Percentiles rank a stretch among this genome's conserved stretches.
These are phyloP conservation scores for Ilyonectria robusta DNA, from an alignment of 2,329 filamentous ascomycete species.

Conservation along the genomic window DNA sequence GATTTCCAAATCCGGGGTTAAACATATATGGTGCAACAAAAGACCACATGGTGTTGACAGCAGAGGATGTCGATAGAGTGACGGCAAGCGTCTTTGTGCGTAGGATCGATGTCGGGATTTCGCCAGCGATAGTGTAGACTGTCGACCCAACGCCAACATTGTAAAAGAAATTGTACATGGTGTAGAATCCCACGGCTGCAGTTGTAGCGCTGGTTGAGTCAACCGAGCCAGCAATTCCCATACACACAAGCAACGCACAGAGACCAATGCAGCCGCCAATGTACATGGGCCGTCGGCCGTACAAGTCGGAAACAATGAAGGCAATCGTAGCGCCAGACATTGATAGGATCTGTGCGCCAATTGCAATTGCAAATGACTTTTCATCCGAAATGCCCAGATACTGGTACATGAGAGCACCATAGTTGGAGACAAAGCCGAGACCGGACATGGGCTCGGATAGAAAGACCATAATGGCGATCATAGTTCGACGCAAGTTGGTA, in stretches of 20 bases:
- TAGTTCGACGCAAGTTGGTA: constrained; percentile 58
- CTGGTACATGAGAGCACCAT: constrained; percentile 55
- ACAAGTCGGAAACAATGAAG: constrained; percentile 46
- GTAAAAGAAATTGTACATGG: constrained; percentile 58
- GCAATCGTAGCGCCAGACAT: constrained; percentile 49
- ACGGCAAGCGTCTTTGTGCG: constrained; percentile 61
- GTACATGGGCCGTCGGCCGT: constrained; percentile 49
- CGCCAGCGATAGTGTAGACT: constrained; percentile 59
- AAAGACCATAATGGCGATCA: constrained; percentile 59
- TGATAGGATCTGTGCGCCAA: constrained; percentile 49
- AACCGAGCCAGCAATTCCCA: constrained; percentile 48
- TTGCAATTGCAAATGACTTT: constrained; percentile 48
- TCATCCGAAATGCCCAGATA: constrained; percentile 46
- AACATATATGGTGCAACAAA: constrained; percentile 64
- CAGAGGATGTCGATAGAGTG: constrained; percentile 58
- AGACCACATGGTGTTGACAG: constrained; percentile 58
- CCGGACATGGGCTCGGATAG: constrained; percentile 62
- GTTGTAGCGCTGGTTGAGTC: constrained; percentile 42
- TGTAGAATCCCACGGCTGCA: constrained; percentile 53
- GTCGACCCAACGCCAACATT: constrained; percentile 59
- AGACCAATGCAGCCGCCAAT: constrained; percentile 44
- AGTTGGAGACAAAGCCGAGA: constrained; percentile 60
- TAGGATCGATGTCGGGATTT: constrained; percentile 60
- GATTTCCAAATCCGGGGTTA: constrained; percentile 51
- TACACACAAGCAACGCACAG: constrained; percentile 44